Base-by-base conservation (phyloP, 148 eudicot species). In the Drosera capensis region DNA sequence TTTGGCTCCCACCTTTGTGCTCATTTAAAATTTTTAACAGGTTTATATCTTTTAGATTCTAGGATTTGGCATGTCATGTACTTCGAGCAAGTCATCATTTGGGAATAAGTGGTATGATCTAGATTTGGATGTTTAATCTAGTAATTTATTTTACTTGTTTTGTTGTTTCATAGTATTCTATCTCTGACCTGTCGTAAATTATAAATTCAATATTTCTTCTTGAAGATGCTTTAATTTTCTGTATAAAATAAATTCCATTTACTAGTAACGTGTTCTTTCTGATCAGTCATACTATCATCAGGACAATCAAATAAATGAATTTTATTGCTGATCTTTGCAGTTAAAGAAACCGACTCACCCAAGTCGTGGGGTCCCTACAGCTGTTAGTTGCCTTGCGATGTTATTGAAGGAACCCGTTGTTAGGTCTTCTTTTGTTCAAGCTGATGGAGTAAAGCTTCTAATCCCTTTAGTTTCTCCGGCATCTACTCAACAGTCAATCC, bases 371-470 rank as follows among this genome's bases (percentile, higher is more conserved):
- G 58, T 81, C 44, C 88, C 95, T 11, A 65, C 82, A 21, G 77
- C 95, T 37, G 56, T 90, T 53, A 80, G 46, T 57, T 73, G 82
- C 68, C 93, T 90, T 49, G 72, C 95, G 35, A 68, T 81, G 45
- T 54, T 84, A 54, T 51, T 90, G 67, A 90, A 84, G 71, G 99
- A 90, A 56, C 84, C 94, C 41, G 48, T 81, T 41, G 95, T 76
- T 24, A 67, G 99, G 60, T 85, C 95, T 41, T 71, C 80, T 26
- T 85, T 90, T 64, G 88, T 90, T 73, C 80, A 80, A 78, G 73
- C 75, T 14, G 99, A 90, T 63, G 99, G 99, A 25, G 94, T 90
- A 53, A 84, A 85, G 71, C 72, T 90, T 59, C 85, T 90, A 14
- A 65, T 85, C 53, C 99, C 95, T 58, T 55, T 90, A 20, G 81